Base-by-base conservation (phyloP, 176 grass and related monocot genomes). In the Pharus latifolius region DNA sequence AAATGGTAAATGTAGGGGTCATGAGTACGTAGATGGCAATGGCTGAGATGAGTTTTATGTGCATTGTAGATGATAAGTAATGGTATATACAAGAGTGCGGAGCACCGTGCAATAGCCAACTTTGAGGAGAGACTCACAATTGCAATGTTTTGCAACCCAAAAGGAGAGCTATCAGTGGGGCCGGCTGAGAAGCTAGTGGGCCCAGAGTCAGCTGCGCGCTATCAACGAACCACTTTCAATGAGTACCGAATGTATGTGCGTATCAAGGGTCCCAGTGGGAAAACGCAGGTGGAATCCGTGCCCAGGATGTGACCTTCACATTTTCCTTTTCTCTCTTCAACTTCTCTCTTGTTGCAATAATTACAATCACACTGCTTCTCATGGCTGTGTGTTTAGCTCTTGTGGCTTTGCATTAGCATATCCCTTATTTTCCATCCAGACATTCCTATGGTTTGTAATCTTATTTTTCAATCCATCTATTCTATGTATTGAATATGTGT, bases 141-240 rank as follows among this genome's bases (percentile, higher is more conserved):
- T 17, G 87, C 83, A 15, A 84, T 96, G 68, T 96, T 96, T 70
- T 87, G 72, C 77, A 90, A 90, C 69, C 87, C 91, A 8, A 63
- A 69, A 19, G 87, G 69, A 13, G 80, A 84, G 49, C 59, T 90
- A 19, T 28, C 52, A 10, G 63, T 96, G 5, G 80, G 67, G 5
- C 87, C 91, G 0, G 83, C 91, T 1, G 20, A 47, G 0, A 49
- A 72, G 72, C 80, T 95, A 0, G 23, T 94, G 12, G 18, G 29
- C 19, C 51, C n/a, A 5, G 40, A 24, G 4, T 73, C 63, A 10
- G 69, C 58, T 15, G 49, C 80, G 14, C 24, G 71, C 32, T 95
- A 87, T 49, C 38, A 35, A 1, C 56, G 60, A n/a, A 13, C 67
- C 61, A 84, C 49, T 19, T 95, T 81, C 72, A 5, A 78, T 33